Conservation (phyloP, 1,139 yeast genomes). For the Yamadazyma jaroonii region DNA sequence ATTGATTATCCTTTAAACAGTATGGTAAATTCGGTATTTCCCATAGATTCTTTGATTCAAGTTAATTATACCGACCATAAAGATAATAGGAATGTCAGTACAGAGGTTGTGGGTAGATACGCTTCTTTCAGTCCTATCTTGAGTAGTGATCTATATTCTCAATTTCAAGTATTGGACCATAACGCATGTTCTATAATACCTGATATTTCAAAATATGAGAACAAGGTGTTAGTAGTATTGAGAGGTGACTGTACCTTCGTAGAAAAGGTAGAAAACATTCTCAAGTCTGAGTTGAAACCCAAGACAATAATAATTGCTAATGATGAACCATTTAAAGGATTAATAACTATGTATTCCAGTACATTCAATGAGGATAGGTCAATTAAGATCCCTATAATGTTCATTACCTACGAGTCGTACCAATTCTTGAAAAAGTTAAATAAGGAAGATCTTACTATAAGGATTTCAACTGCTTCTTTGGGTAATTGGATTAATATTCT, state of each 20-base stretch:
- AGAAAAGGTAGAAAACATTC: constrained; percentile 31
- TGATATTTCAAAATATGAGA: constrained; percentile 14
- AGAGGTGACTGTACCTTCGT: constrained; percentile 47
- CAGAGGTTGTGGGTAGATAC: constrained; percentile 34
- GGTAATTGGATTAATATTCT: constrained; percentile 42
- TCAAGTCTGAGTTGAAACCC: constrained; percentile 29
- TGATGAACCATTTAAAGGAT: constrained; percentile 37
- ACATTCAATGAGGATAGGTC: constrained; percentile 38
- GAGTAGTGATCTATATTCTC: constrained; percentile 20
- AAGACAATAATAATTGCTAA: constrained; percentile 39
- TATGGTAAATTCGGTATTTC: constrained; percentile 41
- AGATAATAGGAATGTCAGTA: constrained; percentile 9
- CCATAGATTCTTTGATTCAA: constrained; percentile 35
- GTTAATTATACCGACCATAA: constrained; percentile 24
- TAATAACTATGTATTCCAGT: constrained; percentile 44
- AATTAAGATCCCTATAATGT: constrained; percentile 34
- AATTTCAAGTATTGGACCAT: constrained; percentile 25
- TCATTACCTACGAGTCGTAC: constrained; percentile 39
- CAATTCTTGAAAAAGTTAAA: constrained; percentile 16
- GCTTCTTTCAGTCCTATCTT: constrained; percentile 44
- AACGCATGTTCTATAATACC: constrained; percentile 27
- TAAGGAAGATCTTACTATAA: constrained; percentile 14
- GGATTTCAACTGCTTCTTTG: constrained; percentile 32
- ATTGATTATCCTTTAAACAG: constrained; percentile 37
- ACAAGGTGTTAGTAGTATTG: constrained; percentile 31